Evolutionary conservation across 345 rosid species (phyloP).

Genomic region (Zanthoxylum bungeanum): DNA sequence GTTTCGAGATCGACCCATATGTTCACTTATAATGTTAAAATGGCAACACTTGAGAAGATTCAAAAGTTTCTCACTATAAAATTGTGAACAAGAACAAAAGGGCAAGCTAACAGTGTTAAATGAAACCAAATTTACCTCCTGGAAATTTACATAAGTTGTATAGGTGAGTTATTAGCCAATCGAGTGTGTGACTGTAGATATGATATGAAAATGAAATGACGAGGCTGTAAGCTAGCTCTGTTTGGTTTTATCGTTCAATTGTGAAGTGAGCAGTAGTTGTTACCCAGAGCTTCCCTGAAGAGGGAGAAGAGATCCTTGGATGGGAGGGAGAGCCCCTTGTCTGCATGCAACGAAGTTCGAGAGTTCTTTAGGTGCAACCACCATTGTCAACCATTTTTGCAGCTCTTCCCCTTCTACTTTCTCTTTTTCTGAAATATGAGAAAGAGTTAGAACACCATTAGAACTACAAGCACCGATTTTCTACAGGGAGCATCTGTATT

Average conservation of each 20-base stretch:
- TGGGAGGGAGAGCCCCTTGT: constrained; percentile 54
- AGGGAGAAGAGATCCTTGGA: constrained; percentile 52
- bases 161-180: constrained; percentile 11
- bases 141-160: constrained; percentile 19
- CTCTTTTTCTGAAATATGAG: constrained; percentile 61
- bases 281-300: constrained; percentile 35
- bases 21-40: neutral
- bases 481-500: neutral
- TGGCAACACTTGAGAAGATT: neutral
- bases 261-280: constrained; percentile 3
- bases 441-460: constrained; percentile 4
- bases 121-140: constrained; percentile 27
- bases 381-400: constrained; percentile 76
- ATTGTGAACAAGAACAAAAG: constrained; percentile 8
- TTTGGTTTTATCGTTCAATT: neutral
- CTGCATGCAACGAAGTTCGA: constrained; percentile 51
- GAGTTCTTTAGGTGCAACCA: constrained; percentile 84
- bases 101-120: constrained; percentile 9
- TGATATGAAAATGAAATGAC: constrained; percentile 9
- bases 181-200: neutral
- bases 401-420: constrained; percentile 95
- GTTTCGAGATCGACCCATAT: constrained; percentile 6
- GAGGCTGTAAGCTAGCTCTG: constrained; percentile 5
- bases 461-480: neutral
- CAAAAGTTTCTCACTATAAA: constrained; percentile 7